Percentiles rank a stretch among this genome's conserved stretches.
These are phyloP conservation scores for Pecoramyces ruminantium DNA, from an alignment of 192 early-diverging fungal species.

Conservation along the genomic window DNA sequence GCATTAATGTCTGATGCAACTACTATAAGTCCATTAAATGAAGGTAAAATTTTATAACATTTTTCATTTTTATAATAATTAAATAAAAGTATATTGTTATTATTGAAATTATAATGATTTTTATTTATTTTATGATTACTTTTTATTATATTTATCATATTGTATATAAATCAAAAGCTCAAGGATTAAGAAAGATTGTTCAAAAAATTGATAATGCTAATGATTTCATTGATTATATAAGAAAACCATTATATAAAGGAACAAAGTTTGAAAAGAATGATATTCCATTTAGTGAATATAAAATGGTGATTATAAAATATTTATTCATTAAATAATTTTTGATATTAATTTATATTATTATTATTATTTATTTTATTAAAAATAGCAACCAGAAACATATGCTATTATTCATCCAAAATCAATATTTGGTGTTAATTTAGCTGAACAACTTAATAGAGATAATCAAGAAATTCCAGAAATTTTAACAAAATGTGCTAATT, in stretches of 20 bases:
- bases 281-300: not conserved
- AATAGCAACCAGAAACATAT: not conserved
- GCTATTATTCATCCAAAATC: slow-evolving; percentile 50
- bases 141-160: no score
- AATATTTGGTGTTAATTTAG: slow-evolving; percentile 65
- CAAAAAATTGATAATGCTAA: not conserved
- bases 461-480: slow-evolving; percentile 53
- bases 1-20: slow-evolving; percentile 56
- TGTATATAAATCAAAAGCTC: no score
- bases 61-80: no score
- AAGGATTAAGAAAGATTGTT: not conserved
- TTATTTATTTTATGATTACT: not conserved
- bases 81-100: no score
- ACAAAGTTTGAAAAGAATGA: not conserved
- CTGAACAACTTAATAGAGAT: slow-evolving; percentile 51
- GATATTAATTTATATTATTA: no score
- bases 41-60: no score
- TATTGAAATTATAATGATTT: not conserved
- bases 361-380: no score
- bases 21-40: slow-evolving; percentile 41
- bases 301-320: not conserved
- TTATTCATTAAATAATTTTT: no score
- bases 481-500: slow-evolving; percentile 60
- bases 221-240: not conserved
- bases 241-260: not conserved